Percentiles rank a stretch among this genome's conserved stretches.
These are phyloP conservation scores for Botrytis pseudocinerea DNA, from an alignment of 2,329 filamentous ascomycete genomes.

Conservation along the genomic window DNA sequence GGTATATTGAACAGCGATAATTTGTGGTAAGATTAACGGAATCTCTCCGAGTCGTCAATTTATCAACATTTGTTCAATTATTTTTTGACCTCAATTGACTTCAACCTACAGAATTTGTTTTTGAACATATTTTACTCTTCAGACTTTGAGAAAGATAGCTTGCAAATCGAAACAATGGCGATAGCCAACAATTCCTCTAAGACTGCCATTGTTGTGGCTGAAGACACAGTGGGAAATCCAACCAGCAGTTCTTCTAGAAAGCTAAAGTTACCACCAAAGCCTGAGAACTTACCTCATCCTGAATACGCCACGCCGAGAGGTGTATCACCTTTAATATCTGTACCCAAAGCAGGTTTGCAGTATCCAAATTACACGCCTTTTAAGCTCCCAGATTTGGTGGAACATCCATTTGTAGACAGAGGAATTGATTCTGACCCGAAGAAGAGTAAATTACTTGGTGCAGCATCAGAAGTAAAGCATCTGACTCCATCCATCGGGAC, in stretches of 20 bases:
- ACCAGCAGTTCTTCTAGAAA: not conserved
- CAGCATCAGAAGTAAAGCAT: conserved; percentile 37
- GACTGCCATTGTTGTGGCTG: not conserved
- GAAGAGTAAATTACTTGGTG: conserved; percentile 43
- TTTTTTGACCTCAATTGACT: not conserved
- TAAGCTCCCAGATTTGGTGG: conserved; percentile 21
- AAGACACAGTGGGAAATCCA: not conserved
- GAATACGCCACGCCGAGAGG: conserved; percentile 19
- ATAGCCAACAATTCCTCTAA: not conserved
- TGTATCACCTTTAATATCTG: conserved; percentile 14
- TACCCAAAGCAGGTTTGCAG: conserved; percentile 18
- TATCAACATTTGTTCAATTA: not conserved
- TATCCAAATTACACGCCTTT: conserved; percentile 24
- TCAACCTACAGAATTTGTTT: not conserved
- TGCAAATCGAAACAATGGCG: not conserved
- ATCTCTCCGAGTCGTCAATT: conserved; percentile 12
- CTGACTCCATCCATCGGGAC: conserved; percentile 68
- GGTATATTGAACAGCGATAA: conserved; percentile 12
- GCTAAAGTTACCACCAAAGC: conserved; percentile 15
- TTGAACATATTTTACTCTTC: not conserved
- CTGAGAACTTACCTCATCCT: conserved; percentile 19
- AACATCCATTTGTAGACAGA: conserved; percentile 20
- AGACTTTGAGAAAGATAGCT: not conserved
- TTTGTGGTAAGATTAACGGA: conserved; percentile 7
- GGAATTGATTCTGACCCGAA: conserved; percentile 41